These are phyloP conservation scores for Aspergillus sp. DNA, from an alignment of 2,329 filamentous ascomycete species.

Conservation along the genomic window DNA sequence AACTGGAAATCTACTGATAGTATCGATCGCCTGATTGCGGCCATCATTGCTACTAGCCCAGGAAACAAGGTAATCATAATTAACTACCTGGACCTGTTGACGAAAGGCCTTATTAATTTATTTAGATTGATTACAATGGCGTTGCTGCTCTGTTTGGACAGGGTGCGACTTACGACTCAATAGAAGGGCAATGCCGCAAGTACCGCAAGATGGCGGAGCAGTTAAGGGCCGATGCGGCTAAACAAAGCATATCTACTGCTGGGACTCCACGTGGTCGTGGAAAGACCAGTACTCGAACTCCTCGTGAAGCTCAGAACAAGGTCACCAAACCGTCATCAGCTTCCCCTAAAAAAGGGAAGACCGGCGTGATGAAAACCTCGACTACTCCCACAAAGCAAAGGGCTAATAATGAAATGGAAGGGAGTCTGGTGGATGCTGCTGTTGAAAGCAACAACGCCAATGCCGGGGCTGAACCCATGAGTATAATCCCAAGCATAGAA, in stretches of 20 bases:
- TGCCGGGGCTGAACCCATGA: too few species aligned
- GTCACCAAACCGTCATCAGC: constrained; percentile 17
- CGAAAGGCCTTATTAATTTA: not conserved
- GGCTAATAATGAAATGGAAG: too few species aligned
- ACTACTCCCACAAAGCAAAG: not conserved
- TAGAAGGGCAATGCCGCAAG: constrained; percentile 48
- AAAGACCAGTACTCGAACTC: not conserved
- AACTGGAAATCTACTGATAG: constrained; percentile 29
- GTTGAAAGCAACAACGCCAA: too few species aligned
- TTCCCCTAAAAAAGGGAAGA: constrained; percentile 4
- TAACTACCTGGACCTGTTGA: not conserved
- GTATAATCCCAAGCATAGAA: not conserved
- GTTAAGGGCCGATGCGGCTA: constrained; percentile 30
- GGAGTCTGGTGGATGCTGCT: too few species aligned
- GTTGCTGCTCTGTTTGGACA: constrained; percentile 48
- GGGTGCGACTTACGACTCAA: constrained; percentile 49
- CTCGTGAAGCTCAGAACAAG: constrained; percentile 15
- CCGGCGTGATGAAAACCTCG: not conserved
- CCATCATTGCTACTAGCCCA: constrained; percentile 30
- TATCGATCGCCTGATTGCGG: constrained; percentile 27
- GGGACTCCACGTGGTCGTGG: constrained; percentile 13
- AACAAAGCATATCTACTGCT: not conserved
- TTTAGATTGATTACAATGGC: constrained; percentile 46
- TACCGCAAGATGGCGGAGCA: constrained; percentile 43
- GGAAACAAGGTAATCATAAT: constrained; percentile 22